Evolutionary conservation across 805 yeast species (phyloP), one percentile per base, ranked within the genome.

Genomic region (Zygoascus tannicola): DNA sequence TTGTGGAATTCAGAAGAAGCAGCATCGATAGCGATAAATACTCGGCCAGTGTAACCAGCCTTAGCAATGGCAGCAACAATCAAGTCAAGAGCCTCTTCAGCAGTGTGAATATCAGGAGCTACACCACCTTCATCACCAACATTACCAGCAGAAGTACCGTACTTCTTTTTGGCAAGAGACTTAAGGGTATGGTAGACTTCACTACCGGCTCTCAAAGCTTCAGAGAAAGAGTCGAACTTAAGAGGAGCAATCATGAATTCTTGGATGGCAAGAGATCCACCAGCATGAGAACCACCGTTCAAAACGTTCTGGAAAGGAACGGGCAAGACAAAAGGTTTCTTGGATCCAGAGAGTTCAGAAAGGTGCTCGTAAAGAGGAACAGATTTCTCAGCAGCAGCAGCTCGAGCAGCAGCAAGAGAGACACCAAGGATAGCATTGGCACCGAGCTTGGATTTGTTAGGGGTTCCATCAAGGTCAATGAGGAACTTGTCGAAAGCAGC

Each of bases 121-220:
- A 90, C 96, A 81, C 98, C 98, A 83, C 98, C 98, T 79, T 90
- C 98, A 73, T 90, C 98, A 80, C 98, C 98, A 67, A 90, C 98
- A 76, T 90, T 90, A 74, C 96, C 97, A 63, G 98, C 98, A 53
- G 94, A 81, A 66, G 85, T 82, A 67, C 98, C 98, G 82, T 90
- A 92, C 69, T 74, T 76, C 81, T 85, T 81, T 80, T 85, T 85
- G 70, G 97, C 82, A 63, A 84, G 74, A 55, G 88, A 71, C 78
- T 92, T 92, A 71, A 90, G 80, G 74, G 77, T 75, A 81, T 90
- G 97, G 92, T 90, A 90, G 59, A 88, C 96, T 78, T 90, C 98
- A 52, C 95, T 69, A 69, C 97, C 97, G 56, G 85, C 84, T 78
- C 96, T 85, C 70, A 92, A 71, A 60, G 95, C 97, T 74, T 90